Evolutionary conservation across 2,329 filamentous ascomycete species (phyloP).

Genomic region (Diaporthe citri): DNA sequence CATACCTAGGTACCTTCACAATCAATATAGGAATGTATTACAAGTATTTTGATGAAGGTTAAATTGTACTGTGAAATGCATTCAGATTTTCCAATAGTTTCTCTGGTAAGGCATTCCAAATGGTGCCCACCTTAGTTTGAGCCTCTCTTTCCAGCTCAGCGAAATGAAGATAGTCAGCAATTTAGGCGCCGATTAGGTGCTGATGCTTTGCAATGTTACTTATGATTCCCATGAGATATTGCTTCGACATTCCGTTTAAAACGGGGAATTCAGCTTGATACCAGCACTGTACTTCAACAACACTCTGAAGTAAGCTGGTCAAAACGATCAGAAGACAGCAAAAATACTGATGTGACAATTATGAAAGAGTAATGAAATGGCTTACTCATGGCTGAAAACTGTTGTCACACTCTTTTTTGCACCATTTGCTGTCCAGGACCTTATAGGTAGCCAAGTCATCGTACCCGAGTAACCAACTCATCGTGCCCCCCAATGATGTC

Average conservation of each 20-base stretch:
- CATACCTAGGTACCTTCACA: neutral
- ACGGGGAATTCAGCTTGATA: neutral
- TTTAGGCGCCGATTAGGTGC: neutral
- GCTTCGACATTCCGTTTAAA: neutral
- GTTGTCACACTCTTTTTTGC: neutral
- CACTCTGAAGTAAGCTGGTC: neutral
- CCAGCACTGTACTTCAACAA: neutral
- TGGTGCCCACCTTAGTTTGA: neutral
- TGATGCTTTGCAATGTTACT: neutral
- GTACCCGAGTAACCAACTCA: neutral
- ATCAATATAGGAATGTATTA: no score
- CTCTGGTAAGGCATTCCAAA: neutral
- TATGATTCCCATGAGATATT: neutral
- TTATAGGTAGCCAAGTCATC: neutral
- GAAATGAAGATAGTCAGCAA: neutral
- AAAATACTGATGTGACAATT: no score
- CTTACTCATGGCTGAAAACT: neutral
- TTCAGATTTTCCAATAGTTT: neutral
- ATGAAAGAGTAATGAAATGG: no score
- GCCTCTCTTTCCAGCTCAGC: neutral
- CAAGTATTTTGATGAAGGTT: neutral
- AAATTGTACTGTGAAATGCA: neutral
- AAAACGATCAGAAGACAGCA: neutral
- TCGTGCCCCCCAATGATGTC: conserved; percentile 17
- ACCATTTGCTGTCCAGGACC: neutral